Base-by-base conservation (phyloP, 495 filamentous ascomycete genomes). In the Penicillium fimorum region DNA sequence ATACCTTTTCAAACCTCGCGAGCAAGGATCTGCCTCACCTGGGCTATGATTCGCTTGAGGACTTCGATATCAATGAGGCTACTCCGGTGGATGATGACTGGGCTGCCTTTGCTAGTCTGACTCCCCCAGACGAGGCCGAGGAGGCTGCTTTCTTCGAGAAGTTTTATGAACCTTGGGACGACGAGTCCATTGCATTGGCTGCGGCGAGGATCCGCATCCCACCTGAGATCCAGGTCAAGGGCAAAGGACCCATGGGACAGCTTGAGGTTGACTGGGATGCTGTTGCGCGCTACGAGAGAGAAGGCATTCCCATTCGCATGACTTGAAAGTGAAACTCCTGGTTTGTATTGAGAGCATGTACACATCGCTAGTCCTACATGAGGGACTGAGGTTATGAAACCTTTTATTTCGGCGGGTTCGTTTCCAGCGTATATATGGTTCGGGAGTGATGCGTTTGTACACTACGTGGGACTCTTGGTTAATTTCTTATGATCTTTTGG, bases 61-160 rank as follows among this genome's bases (percentile, higher is more conserved):
- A 75, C 46, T 76, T 78, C 47, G 51, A 78, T 58, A 75, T 79
- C 44, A 56, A 73, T 17, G 67, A 76, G 47, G 68, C 74, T 30
- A 78, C 76, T 0, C 76, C 76, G 8, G 76, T 76, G 47, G 76
- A 74, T 3, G 76, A 74, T 3, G 59, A 69, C 10, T 74, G 76
- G 50, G 61, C 63, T 25, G 66, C 59, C 8, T 25, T 73, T 13
- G 65, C 65, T 50, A 76, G 70, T 7, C 60, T 72, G 50, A 77
- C 74, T 6, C 74, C 74, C 50, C 61, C 20, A 22, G 47, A 53
- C 30, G 50, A 63, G n/a, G 38, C 41, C 35, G 59, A 64, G 22
- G 52, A 56, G 20, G 53, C 50, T 15, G 48, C 51, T 30, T 25
- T 48, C 22, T 32, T 58, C 48, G 44, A 35, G 17, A 63, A 63